phyloP scores from a whole-genome alignment of 2,329 filamentous ascomycete genomes.

The Beauveria scarabaeidicola region DNA sequence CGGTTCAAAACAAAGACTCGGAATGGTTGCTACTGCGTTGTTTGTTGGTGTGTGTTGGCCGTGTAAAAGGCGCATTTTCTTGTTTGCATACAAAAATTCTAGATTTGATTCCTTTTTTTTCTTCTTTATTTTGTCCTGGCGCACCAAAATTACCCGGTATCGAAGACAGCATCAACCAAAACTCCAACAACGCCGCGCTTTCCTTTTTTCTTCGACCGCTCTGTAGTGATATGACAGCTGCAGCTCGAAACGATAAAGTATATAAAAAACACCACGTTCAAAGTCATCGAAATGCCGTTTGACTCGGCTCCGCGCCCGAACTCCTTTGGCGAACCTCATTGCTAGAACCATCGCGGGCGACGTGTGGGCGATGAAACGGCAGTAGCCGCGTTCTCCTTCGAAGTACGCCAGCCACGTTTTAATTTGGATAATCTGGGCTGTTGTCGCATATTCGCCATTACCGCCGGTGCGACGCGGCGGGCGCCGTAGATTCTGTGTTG shows the following conservation, averaged over 20 bases:
- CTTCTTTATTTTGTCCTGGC: not conserved
- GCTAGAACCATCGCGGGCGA: not conserved
- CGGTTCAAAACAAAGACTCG: not conserved
- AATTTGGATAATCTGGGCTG: not conserved
- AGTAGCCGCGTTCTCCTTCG: not conserved
- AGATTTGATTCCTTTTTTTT: not conserved
- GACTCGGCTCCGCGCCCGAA: not conserved
- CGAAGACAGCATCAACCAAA: not conserved
- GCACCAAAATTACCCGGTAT: too few species aligned
- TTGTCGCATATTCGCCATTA: not conserved
- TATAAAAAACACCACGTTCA: not conserved
- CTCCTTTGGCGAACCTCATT: not conserved
- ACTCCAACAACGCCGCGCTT: conserved; percentile 4
- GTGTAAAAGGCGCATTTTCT: not conserved
- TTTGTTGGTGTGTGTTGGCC: not conserved
- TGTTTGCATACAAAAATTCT: not conserved
- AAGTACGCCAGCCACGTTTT: too few species aligned
- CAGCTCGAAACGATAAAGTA: not conserved
- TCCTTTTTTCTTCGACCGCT: not conserved
- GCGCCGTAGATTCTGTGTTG: not conserved
- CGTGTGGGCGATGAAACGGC: not conserved
- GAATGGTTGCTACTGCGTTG: not conserved
- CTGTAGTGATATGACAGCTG: not conserved
- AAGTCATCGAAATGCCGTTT: not conserved
- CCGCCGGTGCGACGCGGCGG: not conserved